A percentile compares a stretch with the other conserved stretches of the same genome.
Conservation (phyloP, 2,329 filamentous ascomycete species). For the Trichoderma sp. region DNA sequence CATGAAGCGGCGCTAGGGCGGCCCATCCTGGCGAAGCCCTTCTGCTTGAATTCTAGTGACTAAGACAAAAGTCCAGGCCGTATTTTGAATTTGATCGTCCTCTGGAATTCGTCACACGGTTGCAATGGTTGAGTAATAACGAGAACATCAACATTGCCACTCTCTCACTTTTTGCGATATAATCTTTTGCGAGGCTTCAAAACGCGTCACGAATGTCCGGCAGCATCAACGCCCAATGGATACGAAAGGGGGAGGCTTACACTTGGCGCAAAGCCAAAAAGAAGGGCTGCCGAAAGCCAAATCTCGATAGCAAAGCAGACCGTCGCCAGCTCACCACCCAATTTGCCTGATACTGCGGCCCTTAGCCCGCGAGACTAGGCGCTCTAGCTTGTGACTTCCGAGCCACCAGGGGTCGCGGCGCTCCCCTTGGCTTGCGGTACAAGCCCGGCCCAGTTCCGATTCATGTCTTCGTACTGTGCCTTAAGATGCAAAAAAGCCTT, state of each 20-base stretch:
- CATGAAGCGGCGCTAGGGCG: slow-evolving; percentile 24
- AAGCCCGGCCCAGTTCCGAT: slow-evolving; percentile 5
- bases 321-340: not conserved
- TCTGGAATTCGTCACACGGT: slow-evolving; percentile 24
- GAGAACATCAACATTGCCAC: slow-evolving; percentile 6
- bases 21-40: slow-evolving; percentile 1
- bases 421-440: slow-evolving; percentile 7
- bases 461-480: not conserved
- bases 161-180: not conserved
- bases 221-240: not conserved
- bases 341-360: not conserved
- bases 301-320: not conserved
- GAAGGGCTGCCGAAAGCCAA: slow-evolving; percentile 21
- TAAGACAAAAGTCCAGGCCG: slow-evolving; percentile 20
- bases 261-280: slow-evolving; percentile 5
- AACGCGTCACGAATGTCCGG: not conserved
- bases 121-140: not conserved
- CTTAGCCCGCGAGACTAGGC: slow-evolving; percentile 17
- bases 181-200: not conserved
- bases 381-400: slow-evolving; percentile 11
- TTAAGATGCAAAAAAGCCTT: not conserved
- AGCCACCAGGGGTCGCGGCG: slow-evolving; percentile 24
- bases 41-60: slow-evolving; percentile 10
- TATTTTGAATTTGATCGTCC: slow-evolving; percentile 12
- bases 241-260: slow-evolving; percentile 3